phyloP scores from a whole-genome alignment of 306 rosid species.

The Delonix regia region DNA sequence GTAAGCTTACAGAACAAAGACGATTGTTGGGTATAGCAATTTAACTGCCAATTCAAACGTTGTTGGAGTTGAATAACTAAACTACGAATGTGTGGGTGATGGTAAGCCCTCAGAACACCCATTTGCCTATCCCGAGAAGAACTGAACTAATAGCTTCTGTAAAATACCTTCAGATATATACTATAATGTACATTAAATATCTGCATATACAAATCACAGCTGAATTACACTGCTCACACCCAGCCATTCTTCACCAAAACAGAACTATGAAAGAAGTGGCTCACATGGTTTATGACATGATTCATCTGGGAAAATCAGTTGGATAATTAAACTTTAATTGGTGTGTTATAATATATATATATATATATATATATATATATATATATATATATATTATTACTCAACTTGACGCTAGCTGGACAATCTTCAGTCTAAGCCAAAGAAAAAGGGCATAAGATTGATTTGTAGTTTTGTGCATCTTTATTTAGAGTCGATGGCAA shows the following conservation, averaged over 20 bases:
- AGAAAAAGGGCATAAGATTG: not conserved
- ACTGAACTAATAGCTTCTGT: too few relatives aligned
- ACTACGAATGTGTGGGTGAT: not conserved
- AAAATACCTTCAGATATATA: too few relatives aligned
- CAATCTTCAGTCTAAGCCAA: slow-evolving; percentile 3
- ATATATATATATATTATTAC: not conserved
- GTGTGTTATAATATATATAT: not conserved
- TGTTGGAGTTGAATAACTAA: not conserved
- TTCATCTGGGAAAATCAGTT: not conserved
- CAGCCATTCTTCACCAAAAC: too few relatives aligned
- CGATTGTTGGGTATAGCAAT: too few relatives aligned
- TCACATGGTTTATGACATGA: not conserved
- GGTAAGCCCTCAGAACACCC: too few relatives aligned
- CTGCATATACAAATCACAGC: too few relatives aligned
- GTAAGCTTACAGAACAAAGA: too few relatives aligned
- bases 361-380: too few relatives aligned
- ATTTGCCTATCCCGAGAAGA: too few relatives aligned
- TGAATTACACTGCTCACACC: too few relatives aligned
- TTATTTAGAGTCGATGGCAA: not conserved
- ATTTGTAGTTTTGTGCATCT: slow-evolving; percentile 13
- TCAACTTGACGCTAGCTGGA: not conserved
- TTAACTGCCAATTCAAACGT: not conserved
- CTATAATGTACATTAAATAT: too few relatives aligned
- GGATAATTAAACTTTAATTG: too few relatives aligned
- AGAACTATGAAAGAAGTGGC: not conserved